Conservation (phyloP, 345 rosid genomes). For the Theobroma cacao region DNA sequence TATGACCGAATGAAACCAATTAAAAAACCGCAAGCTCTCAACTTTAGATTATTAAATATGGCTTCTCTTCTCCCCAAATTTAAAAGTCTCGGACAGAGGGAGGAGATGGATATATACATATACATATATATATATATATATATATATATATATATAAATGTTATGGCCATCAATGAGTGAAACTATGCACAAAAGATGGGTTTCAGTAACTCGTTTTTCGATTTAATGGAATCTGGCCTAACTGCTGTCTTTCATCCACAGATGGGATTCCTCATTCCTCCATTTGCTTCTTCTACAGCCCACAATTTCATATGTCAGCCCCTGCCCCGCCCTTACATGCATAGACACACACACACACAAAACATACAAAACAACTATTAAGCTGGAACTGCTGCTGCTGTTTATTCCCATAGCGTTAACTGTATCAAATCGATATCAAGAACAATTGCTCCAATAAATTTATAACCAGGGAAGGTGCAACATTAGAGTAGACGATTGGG, state of each 20-base stretch:
- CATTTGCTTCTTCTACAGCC: background rate
- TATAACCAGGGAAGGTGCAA: no score
- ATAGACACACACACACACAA: background rate
- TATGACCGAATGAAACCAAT: background rate
- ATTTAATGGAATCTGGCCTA: slow-evolving; percentile 19
- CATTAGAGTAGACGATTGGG: no score
- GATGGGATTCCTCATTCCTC: background rate
- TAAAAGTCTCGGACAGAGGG: background rate
- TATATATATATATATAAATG: no score
- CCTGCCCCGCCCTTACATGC: background rate
- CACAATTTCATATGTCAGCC: background rate
- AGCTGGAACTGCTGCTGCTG: slow-evolving; percentile 57
- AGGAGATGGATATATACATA: no score
- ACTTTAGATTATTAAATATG: background rate
- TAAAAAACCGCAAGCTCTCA: background rate
- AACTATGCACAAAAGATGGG: background rate
- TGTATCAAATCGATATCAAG: background rate
- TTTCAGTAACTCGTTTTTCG: background rate
- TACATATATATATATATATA: no score
- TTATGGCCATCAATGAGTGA: background rate
- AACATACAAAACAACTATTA: background rate
- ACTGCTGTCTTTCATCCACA: background rate
- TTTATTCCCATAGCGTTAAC: background rate
- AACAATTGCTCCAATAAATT: background rate
- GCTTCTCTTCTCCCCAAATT: slow-evolving; percentile 8